Conservation (phyloP, 2,329 filamentous ascomycete species). For the Clonostachys rosea region DNA sequence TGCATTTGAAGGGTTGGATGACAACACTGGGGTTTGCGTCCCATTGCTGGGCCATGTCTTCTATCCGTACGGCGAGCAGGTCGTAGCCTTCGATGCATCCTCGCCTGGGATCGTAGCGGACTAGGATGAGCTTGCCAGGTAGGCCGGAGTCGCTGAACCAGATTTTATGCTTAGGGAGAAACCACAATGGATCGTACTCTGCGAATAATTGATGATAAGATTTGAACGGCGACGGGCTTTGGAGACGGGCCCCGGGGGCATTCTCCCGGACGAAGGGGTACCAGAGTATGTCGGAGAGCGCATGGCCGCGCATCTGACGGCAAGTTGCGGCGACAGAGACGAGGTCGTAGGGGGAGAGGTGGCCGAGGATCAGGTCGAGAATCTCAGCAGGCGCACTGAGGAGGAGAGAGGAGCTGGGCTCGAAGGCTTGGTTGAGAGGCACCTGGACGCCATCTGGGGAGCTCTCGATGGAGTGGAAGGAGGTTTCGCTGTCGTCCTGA, state of each 20-base stretch:
- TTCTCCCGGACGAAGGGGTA: slow-evolving; percentile 63
- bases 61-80: slow-evolving; percentile 60
- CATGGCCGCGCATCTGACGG: slow-evolving; percentile 52
- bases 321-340: slow-evolving; percentile 56
- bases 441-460: too few relatives aligned
- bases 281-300: slow-evolving; percentile 68
- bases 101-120: slow-evolving; percentile 68
- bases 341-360: slow-evolving; percentile 62
- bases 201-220: slow-evolving; percentile 70
- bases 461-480: too few relatives aligned
- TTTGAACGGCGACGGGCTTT: slow-evolving; percentile 50
- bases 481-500: too few relatives aligned
- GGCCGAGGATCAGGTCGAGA: slow-evolving; percentile 64
- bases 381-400: slow-evolving; percentile 59
- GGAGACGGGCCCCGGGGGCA: slow-evolving; percentile 51
- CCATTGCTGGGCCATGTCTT: slow-evolving; percentile 58
- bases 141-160: slow-evolving; percentile 79
- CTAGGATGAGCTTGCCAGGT: slow-evolving; percentile 69
- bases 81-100: slow-evolving; percentile 79
- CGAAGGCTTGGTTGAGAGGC: too few relatives aligned
- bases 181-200: slow-evolving; percentile 79
- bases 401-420: too few relatives aligned
- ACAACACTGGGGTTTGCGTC: slow-evolving; percentile 58
- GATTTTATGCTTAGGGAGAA: slow-evolving; percentile 71
- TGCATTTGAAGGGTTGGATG: slow-evolving; percentile 69